phyloP scores from a whole-genome alignment of 148 eudicot genomes.

The Camellia granthamiana region DNA sequence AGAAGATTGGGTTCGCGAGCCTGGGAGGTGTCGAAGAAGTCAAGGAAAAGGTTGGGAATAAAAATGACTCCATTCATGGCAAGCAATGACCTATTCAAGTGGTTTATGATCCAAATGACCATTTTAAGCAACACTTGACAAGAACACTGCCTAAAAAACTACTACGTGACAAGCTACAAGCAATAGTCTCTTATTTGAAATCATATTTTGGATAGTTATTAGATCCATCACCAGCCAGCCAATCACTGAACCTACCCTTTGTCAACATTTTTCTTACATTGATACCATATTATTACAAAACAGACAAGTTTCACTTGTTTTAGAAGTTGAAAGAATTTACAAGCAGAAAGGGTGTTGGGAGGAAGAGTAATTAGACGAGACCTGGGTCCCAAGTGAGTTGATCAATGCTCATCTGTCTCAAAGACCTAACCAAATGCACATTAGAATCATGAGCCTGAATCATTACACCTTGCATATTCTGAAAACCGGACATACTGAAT shows the following conservation, averaged over 20 bases:
- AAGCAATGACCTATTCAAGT: too few relatives aligned
- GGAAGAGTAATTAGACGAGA: conserved; percentile 14
- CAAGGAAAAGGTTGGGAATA: background rate
- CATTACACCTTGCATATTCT: conserved; percentile 39
- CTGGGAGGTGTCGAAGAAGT: conserved; percentile 5
- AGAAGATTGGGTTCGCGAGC: conserved; percentile 23
- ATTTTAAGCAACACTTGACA: background rate
- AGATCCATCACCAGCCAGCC: background rate
- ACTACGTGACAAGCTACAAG: background rate
- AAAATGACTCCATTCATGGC: too few relatives aligned
- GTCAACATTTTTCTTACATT: background rate
- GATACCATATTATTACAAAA: background rate
- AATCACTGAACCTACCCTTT: background rate
- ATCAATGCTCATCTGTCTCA: conserved; percentile 33
- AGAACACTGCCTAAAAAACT: too few relatives aligned
- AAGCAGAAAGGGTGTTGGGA: background rate
- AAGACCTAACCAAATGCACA: conserved; percentile 29
- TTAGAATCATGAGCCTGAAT: conserved; percentile 34
- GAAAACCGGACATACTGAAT: conserved; percentile 36
- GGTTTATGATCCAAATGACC: background rate
- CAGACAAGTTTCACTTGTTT: too few relatives aligned
- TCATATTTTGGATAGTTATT: background rate
- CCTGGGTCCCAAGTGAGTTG: conserved; percentile 34
- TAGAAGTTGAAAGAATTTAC: background rate
- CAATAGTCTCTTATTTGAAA: background rate